Conservation (phyloP, 148 eudicot genomes). For the Salicornia ramosissima region DNA sequence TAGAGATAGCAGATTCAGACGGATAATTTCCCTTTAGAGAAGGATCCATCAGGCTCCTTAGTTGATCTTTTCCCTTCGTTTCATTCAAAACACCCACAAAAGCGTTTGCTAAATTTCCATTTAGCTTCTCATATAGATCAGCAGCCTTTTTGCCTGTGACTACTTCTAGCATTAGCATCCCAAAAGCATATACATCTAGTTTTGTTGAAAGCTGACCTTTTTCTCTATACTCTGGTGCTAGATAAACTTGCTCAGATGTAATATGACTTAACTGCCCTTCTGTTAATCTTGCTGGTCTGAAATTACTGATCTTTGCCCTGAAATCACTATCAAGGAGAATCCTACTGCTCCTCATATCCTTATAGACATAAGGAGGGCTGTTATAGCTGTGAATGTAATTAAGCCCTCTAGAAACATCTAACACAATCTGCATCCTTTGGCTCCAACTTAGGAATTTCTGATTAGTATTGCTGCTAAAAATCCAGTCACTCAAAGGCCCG, state of each 20-base stretch:
- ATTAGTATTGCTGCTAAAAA: constrained; percentile 30
- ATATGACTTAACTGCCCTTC: constrained; percentile 39
- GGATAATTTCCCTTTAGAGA: constrained; percentile 61
- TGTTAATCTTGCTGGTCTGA: constrained; percentile 53
- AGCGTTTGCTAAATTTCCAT: constrained; percentile 35
- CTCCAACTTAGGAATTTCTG: constrained; percentile 61
- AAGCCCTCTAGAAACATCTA: constrained; percentile 82
- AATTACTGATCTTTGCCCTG: constrained; percentile 70
- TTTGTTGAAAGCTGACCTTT: constrained; percentile 63
- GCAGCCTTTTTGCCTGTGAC: constrained; percentile 53
- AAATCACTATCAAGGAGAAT: constrained; percentile 71
- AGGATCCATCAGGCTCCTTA: constrained; percentile 49
- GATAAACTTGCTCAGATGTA: constrained; percentile 53
- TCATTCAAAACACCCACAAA: constrained; percentile 31
- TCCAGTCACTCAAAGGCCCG: constrained; percentile 76
- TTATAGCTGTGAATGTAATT: constrained; percentile 78
- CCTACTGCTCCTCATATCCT: constrained; percentile 58
- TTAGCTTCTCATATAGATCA: constrained; percentile 30
- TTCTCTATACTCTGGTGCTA: constrained; percentile 78
- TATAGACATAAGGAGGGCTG: constrained; percentile 73
- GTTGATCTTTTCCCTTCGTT: constrained; percentile 37
- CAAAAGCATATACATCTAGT: constrained; percentile 87
- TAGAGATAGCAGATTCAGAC: constrained; percentile 37
- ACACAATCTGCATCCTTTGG: constrained; percentile 62
- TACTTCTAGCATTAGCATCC: constrained; percentile 70